Percentiles rank a stretch among this genome's conserved stretches.
phyloP scores from a whole-genome alignment of 2,329 filamentous ascomycete species.

The Cercospora sp. region DNA sequence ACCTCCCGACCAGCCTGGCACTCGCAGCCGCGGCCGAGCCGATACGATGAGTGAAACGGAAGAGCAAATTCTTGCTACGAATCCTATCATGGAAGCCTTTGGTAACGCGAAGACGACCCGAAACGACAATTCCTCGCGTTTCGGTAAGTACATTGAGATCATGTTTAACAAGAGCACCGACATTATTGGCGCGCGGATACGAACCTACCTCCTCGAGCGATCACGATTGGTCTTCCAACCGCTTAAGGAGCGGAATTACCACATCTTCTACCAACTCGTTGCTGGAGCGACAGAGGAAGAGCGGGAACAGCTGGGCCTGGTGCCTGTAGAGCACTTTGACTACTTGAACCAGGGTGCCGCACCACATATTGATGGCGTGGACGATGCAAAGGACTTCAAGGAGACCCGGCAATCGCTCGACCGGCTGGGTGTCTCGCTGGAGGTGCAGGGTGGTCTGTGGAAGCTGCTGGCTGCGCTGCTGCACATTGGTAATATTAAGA shows the following conservation, averaged over 20 bases:
- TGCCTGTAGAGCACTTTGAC: conserved; percentile 86
- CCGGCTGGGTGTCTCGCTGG: conserved; percentile 77
- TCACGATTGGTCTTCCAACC: conserved; percentile 97
- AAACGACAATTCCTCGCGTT: conserved; percentile 98
- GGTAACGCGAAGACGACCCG: conserved; percentile 99
- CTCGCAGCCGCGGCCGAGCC: conserved; percentile 69
- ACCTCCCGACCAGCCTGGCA: conserved; percentile 81
- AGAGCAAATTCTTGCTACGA: conserved; percentile 96
- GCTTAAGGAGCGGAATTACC: conserved; percentile 96
- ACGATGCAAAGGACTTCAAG: conserved; percentile 91
- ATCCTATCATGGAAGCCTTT: conserved; percentile 99
- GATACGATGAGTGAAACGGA: conserved; percentile 96
- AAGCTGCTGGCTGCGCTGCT: conserved; percentile 84
- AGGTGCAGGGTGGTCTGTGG: conserved; percentile 83
- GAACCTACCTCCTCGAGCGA: conserved; percentile 91
- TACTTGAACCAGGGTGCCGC: conserved; percentile 95
- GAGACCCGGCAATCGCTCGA: conserved; percentile 82
- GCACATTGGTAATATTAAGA: conserved; percentile 95
- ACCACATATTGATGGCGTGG: conserved; percentile 87
- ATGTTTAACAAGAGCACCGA: conserved; percentile 96
- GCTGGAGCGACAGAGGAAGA: conserved; percentile 86
- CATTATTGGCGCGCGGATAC: conserved; percentile 96
- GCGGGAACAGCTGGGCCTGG: conserved; percentile 73
- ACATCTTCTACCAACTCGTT: conserved; percentile 97
- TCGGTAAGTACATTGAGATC: conserved; percentile 99